phyloP scores from a whole-genome alignment of 2,329 filamentous ascomycete species.

The Hypoxylon sp. region DNA sequence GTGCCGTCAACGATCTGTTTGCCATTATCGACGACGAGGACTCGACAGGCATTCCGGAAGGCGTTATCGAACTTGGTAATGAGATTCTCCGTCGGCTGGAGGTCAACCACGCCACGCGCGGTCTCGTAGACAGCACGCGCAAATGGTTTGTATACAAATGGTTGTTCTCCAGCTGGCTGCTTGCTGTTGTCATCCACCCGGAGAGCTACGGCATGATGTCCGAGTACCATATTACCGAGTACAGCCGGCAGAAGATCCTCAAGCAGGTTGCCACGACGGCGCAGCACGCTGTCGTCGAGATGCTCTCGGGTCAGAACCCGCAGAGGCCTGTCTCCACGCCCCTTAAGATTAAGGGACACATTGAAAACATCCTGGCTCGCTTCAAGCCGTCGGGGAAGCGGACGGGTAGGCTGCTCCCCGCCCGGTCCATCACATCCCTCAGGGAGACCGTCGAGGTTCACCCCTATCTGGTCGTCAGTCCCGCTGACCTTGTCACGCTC shows the following conservation, averaged over 20 bases:
- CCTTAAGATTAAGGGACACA: constrained; percentile 69
- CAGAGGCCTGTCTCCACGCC: constrained; percentile 69
- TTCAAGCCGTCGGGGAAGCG: constrained; percentile 64
- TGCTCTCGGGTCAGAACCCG: constrained; percentile 68
- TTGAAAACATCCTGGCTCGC: constrained; percentile 74
- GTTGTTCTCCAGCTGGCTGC: constrained; percentile 88
- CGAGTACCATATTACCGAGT: constrained; percentile 91
- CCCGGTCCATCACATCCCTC: constrained; percentile 74
- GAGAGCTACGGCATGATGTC: constrained; percentile 83
- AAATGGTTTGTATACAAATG: constrained; percentile 89
- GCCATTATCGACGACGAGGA: constrained; percentile 86
- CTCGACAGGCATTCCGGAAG: constrained; percentile 83
- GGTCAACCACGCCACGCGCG: constrained; percentile 60
- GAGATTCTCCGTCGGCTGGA: constrained; percentile 82
- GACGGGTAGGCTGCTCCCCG: constrained; percentile 69
- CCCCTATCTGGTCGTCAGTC: constrained; percentile 80
- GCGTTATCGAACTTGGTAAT: constrained; percentile 83
- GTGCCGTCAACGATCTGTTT: constrained; percentile 81
- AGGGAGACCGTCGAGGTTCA: constrained; percentile 81
- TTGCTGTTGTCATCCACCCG: constrained; percentile 84
- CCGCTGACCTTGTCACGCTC: constrained; percentile 79
- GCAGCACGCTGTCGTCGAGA: constrained; percentile 80
- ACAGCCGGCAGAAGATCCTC: constrained; percentile 82
- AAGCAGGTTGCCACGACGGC: constrained; percentile 82
- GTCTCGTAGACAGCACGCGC: constrained; percentile 76